phyloP scores from a whole-genome alignment of 2,329 filamentous ascomycete genomes.

The Colletotrichum euphorbiae region DNA sequence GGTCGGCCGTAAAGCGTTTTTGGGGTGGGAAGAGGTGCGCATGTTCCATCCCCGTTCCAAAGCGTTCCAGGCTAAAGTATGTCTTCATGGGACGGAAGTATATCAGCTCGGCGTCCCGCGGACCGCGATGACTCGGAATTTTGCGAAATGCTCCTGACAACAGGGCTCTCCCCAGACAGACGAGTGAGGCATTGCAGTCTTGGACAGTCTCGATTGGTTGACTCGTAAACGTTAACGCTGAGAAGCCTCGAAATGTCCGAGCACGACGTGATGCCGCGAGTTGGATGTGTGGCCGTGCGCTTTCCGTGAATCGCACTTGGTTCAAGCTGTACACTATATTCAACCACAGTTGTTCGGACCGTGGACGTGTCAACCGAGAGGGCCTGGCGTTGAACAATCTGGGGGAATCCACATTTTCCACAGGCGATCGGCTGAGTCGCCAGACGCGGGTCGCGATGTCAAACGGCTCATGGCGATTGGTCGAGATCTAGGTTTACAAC shows the following conservation, averaged over 20 bases:
- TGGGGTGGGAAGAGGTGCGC: not conserved
- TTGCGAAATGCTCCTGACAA: not conserved
- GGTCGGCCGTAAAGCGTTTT: not conserved
- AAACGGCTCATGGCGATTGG: not conserved
- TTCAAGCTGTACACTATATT: no score
- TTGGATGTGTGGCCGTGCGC: constrained; percentile 11
- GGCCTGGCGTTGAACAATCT: not conserved
- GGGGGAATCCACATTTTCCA: constrained; percentile 2
- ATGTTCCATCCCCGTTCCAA: constrained; percentile 46
- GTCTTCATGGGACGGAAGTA: not conserved
- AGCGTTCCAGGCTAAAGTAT: constrained; percentile 36
- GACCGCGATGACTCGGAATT: constrained; percentile 20
- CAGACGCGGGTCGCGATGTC: not conserved
- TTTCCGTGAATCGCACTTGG: not conserved
- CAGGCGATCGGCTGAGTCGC: not conserved
- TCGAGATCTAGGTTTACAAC: not conserved
- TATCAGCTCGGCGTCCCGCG: constrained; percentile 15
- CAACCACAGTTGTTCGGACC: no score
- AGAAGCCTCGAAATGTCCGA: constrained; percentile 16
- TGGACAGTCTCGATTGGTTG: constrained; percentile 6
- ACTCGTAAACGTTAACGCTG: not conserved
- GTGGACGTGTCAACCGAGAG: not conserved
- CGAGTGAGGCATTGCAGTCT: not conserved
- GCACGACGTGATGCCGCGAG: constrained; percentile 10
- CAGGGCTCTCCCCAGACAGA: not conserved